A percentile compares a stretch with the other conserved stretches of the same genome.
These are phyloP conservation scores for Plasmodium knowlesi DNA, from an alignment of 169 alveolate species.

Conservation along the genomic window DNA sequence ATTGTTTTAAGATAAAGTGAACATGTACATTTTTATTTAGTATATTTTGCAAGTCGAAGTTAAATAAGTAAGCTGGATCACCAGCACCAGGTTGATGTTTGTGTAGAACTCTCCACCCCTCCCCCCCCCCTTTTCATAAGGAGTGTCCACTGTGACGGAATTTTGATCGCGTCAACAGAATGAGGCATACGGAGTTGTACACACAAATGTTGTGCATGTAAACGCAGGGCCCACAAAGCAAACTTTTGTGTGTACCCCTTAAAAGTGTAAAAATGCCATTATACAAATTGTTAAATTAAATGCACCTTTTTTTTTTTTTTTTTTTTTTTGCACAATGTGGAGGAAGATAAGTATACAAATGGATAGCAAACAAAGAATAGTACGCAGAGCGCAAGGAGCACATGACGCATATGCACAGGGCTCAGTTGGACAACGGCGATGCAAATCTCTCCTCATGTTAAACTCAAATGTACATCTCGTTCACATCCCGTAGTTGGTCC, in stretches of 20 bases:
- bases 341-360: neutral
- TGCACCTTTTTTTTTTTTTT: neutral
- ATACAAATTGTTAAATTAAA: neutral
- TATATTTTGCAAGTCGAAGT: neutral
- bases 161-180: neutral
- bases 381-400: neutral
- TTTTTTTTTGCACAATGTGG: neutral
- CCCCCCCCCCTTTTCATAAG: neutral
- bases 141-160: neutral
- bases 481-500: conserved; percentile 12
- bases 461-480: conserved; percentile 40
- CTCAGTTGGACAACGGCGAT: neutral
- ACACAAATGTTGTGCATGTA: neutral
- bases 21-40: neutral
- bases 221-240: neutral
- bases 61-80: neutral
- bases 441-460: neutral
- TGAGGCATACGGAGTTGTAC: neutral
- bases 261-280: neutral
- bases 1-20: neutral
- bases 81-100: neutral
- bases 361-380: neutral
- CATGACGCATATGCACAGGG: neutral
- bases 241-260: neutral
- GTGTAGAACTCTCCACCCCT: neutral